Evolutionary conservation across 2,329 filamentous ascomycete species (phyloP), one percentile per base, ranked within the genome.

Genomic region (Aspergillus pseudoviridinutans): DNA sequence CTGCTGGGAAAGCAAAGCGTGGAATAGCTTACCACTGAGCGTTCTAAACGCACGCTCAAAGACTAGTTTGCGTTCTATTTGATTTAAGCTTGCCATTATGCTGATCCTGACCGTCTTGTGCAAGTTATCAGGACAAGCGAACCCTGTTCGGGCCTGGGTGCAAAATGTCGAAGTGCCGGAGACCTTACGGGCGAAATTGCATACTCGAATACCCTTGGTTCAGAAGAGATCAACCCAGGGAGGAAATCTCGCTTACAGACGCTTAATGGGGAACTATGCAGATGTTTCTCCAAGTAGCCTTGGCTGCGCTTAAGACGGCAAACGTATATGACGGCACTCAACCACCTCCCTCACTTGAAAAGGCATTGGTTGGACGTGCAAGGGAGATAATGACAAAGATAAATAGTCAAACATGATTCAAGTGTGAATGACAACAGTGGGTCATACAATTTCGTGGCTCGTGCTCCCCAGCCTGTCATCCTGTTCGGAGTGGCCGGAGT

Each of bases 301-400:
- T 53, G 25, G 53, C 32, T 58, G 53, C 53, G 28, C 56, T 58
- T 47, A 10, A 46, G 10, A 46, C 12, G 41, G 41, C 42, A 46
- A 24, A 46, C 42, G 10, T 20, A 12, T 46, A 20, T 14, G 42
- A 27, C 35, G 49, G 28, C 20, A 46, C 50, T 38, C n/a, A 46
- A 10, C 22, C 8, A 14, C 10, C 22, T 22, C 22, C 42, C 20
- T 46, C 42, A 10, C 42, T 46, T 22, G n/a, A 46, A 22, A 24
- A 46, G 20, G 22, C 10, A 4, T 9, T 46, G n/a, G 20, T 22
- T 24, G 8, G 22, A 14, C 12, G n/a, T 20, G 42, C 42, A 46
- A 44, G n/a, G 42, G 42, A 46, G 4, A 46, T 10, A 46, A 17
- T 3, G 20, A 6, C 42, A 24, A 46, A 46, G 20, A 10, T 24